A percentile compares a stretch with the other conserved stretches of the same genome.
Evolutionary conservation across 1,284 basidiomycete genomes (phyloP).

Genomic region (Puccinia coronata): DNA sequence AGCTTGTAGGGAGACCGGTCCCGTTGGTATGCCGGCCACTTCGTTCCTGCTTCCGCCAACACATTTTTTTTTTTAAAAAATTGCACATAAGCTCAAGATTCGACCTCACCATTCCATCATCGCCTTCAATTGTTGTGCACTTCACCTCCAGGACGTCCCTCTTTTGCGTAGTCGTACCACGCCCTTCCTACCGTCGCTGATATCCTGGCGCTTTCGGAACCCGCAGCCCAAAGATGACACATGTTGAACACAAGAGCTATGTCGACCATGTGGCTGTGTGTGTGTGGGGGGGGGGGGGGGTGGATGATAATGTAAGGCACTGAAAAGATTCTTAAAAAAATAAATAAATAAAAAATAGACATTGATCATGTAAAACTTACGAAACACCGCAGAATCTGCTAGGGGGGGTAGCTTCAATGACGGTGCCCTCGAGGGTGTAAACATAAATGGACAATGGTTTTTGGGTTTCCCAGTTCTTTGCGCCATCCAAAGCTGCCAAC

Average conservation of each 20-base stretch:
- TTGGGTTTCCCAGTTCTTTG: background rate
- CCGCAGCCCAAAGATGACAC: conserved; percentile 14
- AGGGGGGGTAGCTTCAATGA: background rate
- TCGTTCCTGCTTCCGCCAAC: background rate
- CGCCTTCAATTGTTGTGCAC: background rate
- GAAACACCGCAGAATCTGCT: background rate
- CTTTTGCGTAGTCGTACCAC: conserved; percentile 24
- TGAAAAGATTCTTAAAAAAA: too few relatives aligned
- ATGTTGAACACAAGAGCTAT: conserved; percentile 19
- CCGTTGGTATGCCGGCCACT: conserved; percentile 22
- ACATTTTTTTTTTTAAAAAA: too few relatives aligned
- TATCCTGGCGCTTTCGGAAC: conserved; percentile 13
- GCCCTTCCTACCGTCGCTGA: conserved; percentile 18
- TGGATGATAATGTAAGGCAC: too few relatives aligned
- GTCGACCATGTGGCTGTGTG: conserved; percentile 13
- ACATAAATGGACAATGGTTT: background rate
- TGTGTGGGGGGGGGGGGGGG: background rate
- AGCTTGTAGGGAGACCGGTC: conserved; percentile 3
- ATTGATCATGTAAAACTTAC: background rate
- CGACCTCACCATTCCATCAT: background rate
- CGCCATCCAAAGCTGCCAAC: background rate
- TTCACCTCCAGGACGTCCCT: conserved; percentile 26
- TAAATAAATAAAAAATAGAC: too few relatives aligned
- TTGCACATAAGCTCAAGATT: background rate
- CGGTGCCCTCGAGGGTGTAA: conserved; percentile 10